Evolutionary conservation across 2,329 filamentous ascomycete genomes (phyloP).

Genomic region (Aspergillus viridinutans): DNA sequence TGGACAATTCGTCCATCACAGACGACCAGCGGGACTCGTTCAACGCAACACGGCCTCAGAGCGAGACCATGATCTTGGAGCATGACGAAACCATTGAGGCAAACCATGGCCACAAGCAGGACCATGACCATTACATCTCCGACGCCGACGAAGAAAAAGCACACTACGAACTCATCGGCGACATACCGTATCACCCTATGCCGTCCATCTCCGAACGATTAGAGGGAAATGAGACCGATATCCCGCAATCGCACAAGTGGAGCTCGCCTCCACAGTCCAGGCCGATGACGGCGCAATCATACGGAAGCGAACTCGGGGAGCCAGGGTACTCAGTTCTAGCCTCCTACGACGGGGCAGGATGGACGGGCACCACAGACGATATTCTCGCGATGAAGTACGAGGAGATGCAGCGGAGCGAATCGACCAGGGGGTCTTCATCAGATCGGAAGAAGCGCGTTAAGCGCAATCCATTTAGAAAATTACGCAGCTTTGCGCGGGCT

Average conservation of each 20-base stretch:
- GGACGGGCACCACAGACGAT: conserved; percentile 18
- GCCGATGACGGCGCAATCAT: conserved; percentile 14
- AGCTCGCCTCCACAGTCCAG: conserved; percentile 13
- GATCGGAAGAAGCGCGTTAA: not conserved
- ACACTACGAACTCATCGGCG: conserved; percentile 19
- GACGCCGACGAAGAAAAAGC: conserved; percentile 11
- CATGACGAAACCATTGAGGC: not conserved
- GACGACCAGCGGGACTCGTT: conserved; percentile 22
- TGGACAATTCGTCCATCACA: conserved; percentile 22
- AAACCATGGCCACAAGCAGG: not conserved
- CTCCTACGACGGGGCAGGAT: conserved; percentile 21
- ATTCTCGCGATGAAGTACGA: not conserved
- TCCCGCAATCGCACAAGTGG: conserved; percentile 6
- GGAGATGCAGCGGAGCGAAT: not conserved
- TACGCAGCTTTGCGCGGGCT: not conserved
- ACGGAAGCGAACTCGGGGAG: conserved; percentile 28
- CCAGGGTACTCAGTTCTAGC: conserved; percentile 27
- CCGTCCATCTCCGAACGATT: conserved; percentile 24
- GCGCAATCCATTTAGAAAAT: not conserved
- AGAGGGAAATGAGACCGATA: conserved; percentile 14
- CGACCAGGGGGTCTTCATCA: not conserved
- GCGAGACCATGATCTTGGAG: conserved; percentile 10
- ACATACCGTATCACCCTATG: conserved; percentile 19
- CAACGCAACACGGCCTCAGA: conserved; percentile 7
- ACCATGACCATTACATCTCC: not conserved